Base-by-base conservation (phyloP, 345 rosid species). In the Moringa oleifera region DNA sequence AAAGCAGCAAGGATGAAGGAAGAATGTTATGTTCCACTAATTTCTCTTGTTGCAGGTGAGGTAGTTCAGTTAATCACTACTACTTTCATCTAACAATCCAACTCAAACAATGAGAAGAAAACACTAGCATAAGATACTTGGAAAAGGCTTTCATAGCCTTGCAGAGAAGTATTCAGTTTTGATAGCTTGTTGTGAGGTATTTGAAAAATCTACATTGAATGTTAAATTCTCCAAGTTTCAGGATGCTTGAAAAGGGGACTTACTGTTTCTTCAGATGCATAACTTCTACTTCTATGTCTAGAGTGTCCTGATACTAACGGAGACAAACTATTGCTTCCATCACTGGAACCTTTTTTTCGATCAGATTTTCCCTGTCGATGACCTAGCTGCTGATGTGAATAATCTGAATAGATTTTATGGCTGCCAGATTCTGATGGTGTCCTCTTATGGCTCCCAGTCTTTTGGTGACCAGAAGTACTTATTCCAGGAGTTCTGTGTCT, bases 341-440 rank as follows among this genome's bases (percentile, higher is more conserved):
- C 65, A 5, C 28, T 25, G 1, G 15, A 1, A 21, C 66, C 33
- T 21, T 62, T 76, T 50, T 22, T 69, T 10, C 58, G 22, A 54
- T 56, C 56, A 0, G 65, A 65, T 55, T 65, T 73, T 20, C 58
- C 10, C 22, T 8, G 63, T 31, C 58, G 62, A 15, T 12, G 64
- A 58, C 63, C 41, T 4, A 55, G 53, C 61, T 55, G 69, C 56
- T 4, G 21, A 45, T 10, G 36, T 1, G 75, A 59, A 47, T 36
- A 6, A 57, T 70, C 75, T 2, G 78, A 68, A 4, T 25, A 71
- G 67, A 68, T 71, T 41, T 50, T 67, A 18, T 73, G 71, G 6
- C 71, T 62, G 28, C 70, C 50, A 2, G 68, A 68, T 58, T 71
- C 79, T 21, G 77, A 37, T 36, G 47, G 8, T 0, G 23, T 46